Percentiles rank a stretch among this genome's conserved stretches.
These are phyloP conservation scores for Aspergillus viridinutans DNA, from an alignment of 2,329 filamentous ascomycete species.

Conservation along the genomic window DNA sequence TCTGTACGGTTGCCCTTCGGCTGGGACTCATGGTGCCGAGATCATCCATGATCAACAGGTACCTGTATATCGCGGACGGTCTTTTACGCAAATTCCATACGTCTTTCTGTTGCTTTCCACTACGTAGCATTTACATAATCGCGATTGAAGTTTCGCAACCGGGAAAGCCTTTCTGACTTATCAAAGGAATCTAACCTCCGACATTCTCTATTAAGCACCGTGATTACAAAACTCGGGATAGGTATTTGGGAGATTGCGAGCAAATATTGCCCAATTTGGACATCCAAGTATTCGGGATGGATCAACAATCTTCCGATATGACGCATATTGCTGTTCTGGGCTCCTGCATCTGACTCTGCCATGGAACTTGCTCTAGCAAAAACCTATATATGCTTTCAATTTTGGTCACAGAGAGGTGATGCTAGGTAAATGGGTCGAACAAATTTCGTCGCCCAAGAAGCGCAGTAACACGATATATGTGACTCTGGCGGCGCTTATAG, in stretches of 20 bases:
- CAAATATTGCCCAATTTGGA: conserved; percentile 1
- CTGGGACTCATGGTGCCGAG: not conserved
- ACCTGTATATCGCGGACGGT: not conserved
- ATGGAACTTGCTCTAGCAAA: conserved; percentile 1
- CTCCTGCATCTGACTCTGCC: not conserved
- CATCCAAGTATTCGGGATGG: not conserved
- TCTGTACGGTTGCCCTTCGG: not conserved
- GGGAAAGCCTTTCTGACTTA: not conserved
- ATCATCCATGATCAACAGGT: not conserved
- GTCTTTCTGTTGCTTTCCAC: not conserved
- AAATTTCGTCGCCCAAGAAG: not conserved
- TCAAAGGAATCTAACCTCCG: not conserved
- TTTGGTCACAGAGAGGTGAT: not conserved
- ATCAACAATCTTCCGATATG: conserved; percentile 4
- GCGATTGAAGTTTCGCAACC: not conserved
- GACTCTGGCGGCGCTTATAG: not conserved
- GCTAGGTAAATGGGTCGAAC: not conserved
- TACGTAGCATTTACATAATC: not conserved
- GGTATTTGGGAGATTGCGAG: not conserved
- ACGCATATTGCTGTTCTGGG: conserved; percentile 3
- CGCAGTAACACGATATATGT: not conserved
- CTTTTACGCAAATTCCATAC: not conserved
- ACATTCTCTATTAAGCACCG: not conserved
- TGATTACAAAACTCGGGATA: not conserved
- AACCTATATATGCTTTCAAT: not conserved